Base-by-base conservation (phyloP, 192 early-diverging fungal species). In the Podila horticola region DNA sequence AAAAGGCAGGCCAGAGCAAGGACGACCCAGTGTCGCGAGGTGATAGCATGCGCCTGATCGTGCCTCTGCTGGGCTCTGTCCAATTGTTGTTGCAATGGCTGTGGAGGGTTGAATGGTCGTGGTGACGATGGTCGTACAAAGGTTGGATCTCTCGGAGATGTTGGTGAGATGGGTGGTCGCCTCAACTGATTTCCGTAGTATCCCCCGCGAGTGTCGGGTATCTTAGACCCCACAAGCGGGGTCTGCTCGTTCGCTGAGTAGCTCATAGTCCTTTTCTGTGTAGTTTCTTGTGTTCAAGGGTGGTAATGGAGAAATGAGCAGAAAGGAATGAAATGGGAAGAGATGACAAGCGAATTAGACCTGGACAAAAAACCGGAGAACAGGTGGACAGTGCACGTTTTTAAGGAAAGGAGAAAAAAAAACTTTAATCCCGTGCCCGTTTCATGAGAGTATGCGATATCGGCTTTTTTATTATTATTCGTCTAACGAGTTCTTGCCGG, bases 1-100 rank as follows among this genome's bases (percentile, higher is more conserved):
- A 86, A 62, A 4, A 83, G 58, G 41, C 85, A 86, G 13, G 82
- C 82, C 9, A 86, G 71, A 12, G 84, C 51, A 4, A 86, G 64
- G 13, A 84, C 72, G 2, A 71, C 11, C 82, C 85, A 86, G 48
- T 84, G 85, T 5, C 84, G 64, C 15, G 20, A 28, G 0, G 84
- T 76, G 61, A 79, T 68, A 6, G 59, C 51, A 57, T 79, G 76
- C 28, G 76, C 69, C 20, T 67, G 50, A 17, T 79, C 68, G 29
- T 72, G 45, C 26, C 70, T 49, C n/a, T 55, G 52, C 52, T 33
- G 70, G 22, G 69, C 70, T 66, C 63, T 58, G 12, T 76, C 74
- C 15, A 64, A 30, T 22, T 17, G 52, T 55, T 55, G 52, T 4
- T 55, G 52, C 24, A 24, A 22, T 26, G 20, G 52, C 24, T 55